phyloP scores from a whole-genome alignment of 345 rosid species.

The Passiflora organensis region DNA sequence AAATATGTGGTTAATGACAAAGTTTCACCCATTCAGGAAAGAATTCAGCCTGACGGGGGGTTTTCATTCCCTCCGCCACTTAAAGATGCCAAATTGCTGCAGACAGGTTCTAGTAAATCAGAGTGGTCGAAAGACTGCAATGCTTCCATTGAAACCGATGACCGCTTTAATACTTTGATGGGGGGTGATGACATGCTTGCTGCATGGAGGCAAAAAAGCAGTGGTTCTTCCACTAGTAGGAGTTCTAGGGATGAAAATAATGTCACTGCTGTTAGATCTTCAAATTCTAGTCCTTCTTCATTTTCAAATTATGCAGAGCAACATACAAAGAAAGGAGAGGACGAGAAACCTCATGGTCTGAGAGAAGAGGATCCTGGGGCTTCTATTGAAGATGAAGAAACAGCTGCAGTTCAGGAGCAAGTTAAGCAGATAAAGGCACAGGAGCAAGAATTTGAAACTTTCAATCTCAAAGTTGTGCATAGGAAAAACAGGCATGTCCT shows the following conservation, averaged over 20 bases:
- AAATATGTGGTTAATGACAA: constrained; percentile 45
- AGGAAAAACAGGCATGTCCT: constrained; percentile 84
- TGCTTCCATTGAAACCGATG: constrained; percentile 41
- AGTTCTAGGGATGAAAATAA: constrained; percentile 71
- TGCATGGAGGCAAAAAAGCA: constrained; percentile 74
- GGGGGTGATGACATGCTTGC: constrained; percentile 69
- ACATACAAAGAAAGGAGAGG: constrained; percentile 49
- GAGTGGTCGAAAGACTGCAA: constrained; percentile 56
- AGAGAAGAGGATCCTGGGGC: constrained; percentile 71
- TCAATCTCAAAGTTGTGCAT: constrained; percentile 92
- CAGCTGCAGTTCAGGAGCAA: constrained; percentile 95
- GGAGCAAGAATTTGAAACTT: constrained; percentile 98
- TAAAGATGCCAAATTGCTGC: constrained; percentile 48
- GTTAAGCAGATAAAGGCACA: constrained; percentile 92
- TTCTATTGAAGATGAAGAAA: constrained; percentile 89
- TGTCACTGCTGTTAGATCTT: constrained; percentile 53
- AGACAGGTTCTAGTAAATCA: constrained; percentile 60
- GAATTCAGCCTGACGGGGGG: constrained; percentile 52
- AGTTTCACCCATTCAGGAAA: constrained; percentile 34
- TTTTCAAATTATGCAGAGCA: constrained; percentile 60
- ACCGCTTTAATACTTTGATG: constrained; percentile 46
- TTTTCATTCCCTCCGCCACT: constrained; percentile 74
- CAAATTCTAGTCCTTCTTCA: constrained; percentile 61
- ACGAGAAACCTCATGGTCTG: constrained; percentile 37
- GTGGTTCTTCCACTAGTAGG: constrained; percentile 62